Evolutionary conservation across 345 rosid species (phyloP).

Genomic region (Salix viminalis): DNA sequence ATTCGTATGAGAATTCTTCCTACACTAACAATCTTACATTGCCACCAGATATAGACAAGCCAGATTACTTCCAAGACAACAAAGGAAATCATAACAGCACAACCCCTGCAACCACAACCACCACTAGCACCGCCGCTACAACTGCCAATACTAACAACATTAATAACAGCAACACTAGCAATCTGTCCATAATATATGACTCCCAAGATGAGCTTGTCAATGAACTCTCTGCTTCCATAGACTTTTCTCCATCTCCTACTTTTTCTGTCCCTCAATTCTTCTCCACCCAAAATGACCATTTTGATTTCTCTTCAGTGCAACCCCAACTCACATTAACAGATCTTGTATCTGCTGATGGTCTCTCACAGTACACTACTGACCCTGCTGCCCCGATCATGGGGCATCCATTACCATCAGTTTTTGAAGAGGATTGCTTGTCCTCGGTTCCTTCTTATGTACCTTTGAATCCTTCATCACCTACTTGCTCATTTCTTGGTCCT

Average conservation of each 20-base stretch:
- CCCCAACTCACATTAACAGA: slow-evolving; percentile 30
- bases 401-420: slow-evolving; percentile 38
- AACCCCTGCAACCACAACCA: slow-evolving; percentile 20
- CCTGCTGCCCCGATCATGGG: slow-evolving; percentile 28
- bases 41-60: slow-evolving; percentile 27
- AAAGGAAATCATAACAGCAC: slow-evolving; percentile 13
- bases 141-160: slow-evolving; percentile 16
- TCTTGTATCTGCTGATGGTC: slow-evolving; percentile 27
- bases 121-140: slow-evolving; percentile 23
- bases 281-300: slow-evolving; percentile 44
- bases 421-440: slow-evolving; percentile 73
- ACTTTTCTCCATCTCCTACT: slow-evolving; percentile 64
- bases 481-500: slow-evolving; percentile 47
- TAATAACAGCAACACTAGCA: slow-evolving; percentile 27
- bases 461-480: slow-evolving; percentile 53
- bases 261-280: slow-evolving; percentile 47
- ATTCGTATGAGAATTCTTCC: slow-evolving; percentile 48
- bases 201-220: slow-evolving; percentile 65
- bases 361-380: slow-evolving; percentile 28
- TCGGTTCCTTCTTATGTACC: slow-evolving; percentile 61
- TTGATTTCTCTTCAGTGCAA: slow-evolving; percentile 51
- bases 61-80: slow-evolving; percentile 34
- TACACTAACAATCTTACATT: slow-evolving; percentile 30
- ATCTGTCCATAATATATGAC: slow-evolving; percentile 49
- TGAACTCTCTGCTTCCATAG: slow-evolving; percentile 73